Base-by-base conservation (phyloP, 768 basidiomycete species). In the Lyophyllum atratum region DNA sequence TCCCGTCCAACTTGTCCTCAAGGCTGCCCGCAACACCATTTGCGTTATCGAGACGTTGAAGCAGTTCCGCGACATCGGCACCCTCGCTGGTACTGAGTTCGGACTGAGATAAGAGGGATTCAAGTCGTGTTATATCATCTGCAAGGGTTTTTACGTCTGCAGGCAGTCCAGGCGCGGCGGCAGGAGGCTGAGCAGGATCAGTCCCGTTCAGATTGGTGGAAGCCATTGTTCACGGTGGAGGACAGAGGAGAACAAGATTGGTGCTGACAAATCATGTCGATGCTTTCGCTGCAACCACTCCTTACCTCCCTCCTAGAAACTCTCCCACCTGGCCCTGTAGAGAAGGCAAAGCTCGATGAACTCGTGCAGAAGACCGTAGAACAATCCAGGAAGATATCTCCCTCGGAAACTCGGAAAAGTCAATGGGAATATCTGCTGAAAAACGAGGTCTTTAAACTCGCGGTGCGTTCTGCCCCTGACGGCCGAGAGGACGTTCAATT, bases 371-470 rank as follows among this genome's bases (percentile, higher is more conserved):
- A 72, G 28, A 77, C 79, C 2, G 64, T 90, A 24, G 59, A 60
- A 28, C 75, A 80, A 21, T 73, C 80, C 1, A 73, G 73, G 33
- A 63, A 64, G 37, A 76, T 75, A 31, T 72, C 75, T 1, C 80
- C 80, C 7, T 65, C 76, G 3, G 91, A 92, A 49, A 87, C 83
- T 57, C 73, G 81, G 56, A 87, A 84, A 69, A 83, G 80, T 45
- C 84, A 85, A 63, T 93, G 92, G 91, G 92, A 93, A 65, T 83
- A 83, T 60, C 72, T 86, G 37, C 72, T 92, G 31, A 84, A 83
- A 74, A 83, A 83, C 59, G 89, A 90, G 65, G 79, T 92, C 44
- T 89, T 90, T 66, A 74, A 74, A 46, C 76, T 90, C 59, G 89
- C 90, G 49, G 92, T 92, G 63, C 64, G 85, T 82, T 28, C 43